A percentile compares a stretch with the other conserved stretches of the same genome.
phyloP scores from a whole-genome alignment of 2,329 filamentous ascomycete genomes.

The Bimuria novae-zelandiae region DNA sequence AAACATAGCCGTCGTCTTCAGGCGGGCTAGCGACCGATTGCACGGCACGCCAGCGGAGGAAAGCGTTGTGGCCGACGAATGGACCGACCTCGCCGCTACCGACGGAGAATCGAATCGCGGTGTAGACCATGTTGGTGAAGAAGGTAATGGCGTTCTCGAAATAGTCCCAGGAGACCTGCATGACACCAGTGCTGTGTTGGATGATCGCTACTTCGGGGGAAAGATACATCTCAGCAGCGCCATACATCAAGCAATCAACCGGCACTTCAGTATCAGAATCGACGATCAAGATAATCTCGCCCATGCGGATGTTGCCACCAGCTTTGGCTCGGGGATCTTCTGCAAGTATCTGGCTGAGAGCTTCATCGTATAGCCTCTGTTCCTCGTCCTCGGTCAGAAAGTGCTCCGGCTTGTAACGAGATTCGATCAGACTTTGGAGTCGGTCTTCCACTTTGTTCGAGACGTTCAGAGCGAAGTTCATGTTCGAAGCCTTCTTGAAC shows the following conservation, averaged over 20 bases:
- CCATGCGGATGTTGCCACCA: constrained; percentile 81
- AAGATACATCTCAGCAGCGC: constrained; percentile 78
- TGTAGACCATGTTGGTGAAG: constrained; percentile 77
- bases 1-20: constrained; percentile 59
- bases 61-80: constrained; percentile 77
- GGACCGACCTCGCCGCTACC: constrained; percentile 71
- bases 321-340: constrained; percentile 73
- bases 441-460: constrained; percentile 66
- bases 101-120: constrained; percentile 69
- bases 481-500: constrained; percentile 63
- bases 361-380: constrained; percentile 29
- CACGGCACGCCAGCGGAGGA: constrained; percentile 69
- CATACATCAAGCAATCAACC: constrained; percentile 75
- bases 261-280: constrained; percentile 49
- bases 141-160: constrained; percentile 77
- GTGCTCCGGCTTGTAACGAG: constrained; percentile 22
- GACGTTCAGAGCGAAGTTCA: constrained; percentile 70
- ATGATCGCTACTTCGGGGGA: constrained; percentile 78
- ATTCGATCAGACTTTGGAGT: constrained; percentile 56
- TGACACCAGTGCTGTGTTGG: constrained; percentile 69
- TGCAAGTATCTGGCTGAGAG: constrained; percentile 66
- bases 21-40: constrained; percentile 57
- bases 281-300: constrained; percentile 75
- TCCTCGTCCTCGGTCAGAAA: constrained; percentile 43
- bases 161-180: constrained; percentile 71